Conservation (phyloP, 1,139 yeast genomes). For the Kodamaea anthophila region DNA sequence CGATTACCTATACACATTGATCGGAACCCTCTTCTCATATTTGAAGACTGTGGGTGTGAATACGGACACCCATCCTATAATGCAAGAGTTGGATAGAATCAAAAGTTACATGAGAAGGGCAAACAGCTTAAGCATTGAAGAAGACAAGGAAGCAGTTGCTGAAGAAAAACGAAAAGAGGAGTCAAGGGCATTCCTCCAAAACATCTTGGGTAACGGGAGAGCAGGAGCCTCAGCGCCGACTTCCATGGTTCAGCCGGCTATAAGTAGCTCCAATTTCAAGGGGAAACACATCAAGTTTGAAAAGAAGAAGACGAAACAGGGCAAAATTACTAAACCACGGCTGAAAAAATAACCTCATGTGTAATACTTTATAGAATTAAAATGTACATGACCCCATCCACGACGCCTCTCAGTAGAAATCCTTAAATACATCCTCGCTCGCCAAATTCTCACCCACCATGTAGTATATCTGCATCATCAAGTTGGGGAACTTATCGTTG, state of each 20-base stretch:
- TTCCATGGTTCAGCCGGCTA: constrained; percentile 43
- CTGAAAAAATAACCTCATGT: constrained; percentile 6
- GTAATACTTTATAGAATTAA: constrained; percentile 1
- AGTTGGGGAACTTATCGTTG: constrained; percentile 64
- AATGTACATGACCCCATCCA: not conserved
- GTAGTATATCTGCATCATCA: constrained; percentile 70
- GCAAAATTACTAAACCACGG: constrained; percentile 6
- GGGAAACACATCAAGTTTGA: constrained; percentile 56
- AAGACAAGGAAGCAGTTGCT: constrained; percentile 11
- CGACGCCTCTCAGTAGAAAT: constrained; percentile 31
- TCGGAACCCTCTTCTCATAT: constrained; percentile 48
- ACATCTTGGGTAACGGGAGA: constrained; percentile 35
- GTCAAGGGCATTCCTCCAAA: constrained; percentile 35
- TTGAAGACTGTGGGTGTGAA: constrained; percentile 57
- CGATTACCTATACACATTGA: constrained; percentile 39
- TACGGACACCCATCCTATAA: constrained; percentile 54
- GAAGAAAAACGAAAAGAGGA: constrained; percentile 18
- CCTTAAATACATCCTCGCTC: constrained; percentile 56
- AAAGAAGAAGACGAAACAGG: constrained; percentile 11
- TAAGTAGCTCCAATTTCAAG: constrained; percentile 50
- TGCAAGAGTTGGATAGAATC: constrained; percentile 66
- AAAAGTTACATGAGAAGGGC: constrained; percentile 62
- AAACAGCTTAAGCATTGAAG: constrained; percentile 33
- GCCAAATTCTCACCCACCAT: constrained; percentile 53
- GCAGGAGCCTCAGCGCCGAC: constrained; percentile 27